These are phyloP conservation scores for Talaromyces ruber DNA, from an alignment of 495 filamentous ascomycete species.

Conservation along the genomic window DNA sequence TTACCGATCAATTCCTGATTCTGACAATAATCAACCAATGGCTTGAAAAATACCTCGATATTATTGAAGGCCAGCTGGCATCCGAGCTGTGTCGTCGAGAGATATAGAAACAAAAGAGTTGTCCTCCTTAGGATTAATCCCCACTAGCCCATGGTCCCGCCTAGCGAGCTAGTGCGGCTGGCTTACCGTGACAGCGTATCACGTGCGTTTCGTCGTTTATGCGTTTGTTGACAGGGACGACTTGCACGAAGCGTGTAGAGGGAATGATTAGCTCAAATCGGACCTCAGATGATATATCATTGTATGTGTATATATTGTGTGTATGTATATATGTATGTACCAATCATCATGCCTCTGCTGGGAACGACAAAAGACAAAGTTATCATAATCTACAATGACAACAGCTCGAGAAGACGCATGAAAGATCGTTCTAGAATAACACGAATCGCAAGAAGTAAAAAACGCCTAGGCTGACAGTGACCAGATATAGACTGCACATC, in stretches of 20 bases:
- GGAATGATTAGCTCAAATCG: not conserved
- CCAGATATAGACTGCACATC: not conserved
- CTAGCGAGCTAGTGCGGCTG: not conserved
- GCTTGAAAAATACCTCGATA: not conserved
- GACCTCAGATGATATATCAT: not conserved
- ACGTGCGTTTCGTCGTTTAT: not conserved
- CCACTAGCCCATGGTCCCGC: not conserved
- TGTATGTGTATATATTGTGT: not conserved
- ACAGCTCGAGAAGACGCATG: not conserved
- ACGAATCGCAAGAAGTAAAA: not conserved
- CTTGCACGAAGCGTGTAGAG: not conserved
- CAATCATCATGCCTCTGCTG: not conserved
- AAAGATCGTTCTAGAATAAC: not conserved
- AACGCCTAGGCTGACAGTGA: not conserved
- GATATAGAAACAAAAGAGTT: not conserved
- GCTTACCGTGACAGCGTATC: not conserved
- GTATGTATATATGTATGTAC: conserved; percentile 7
- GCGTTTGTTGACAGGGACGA: not conserved
- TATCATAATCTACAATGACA: conserved; percentile 7
- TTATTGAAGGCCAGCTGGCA: not conserved
- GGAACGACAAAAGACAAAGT: conserved; percentile 5
- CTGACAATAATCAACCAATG: not conserved
- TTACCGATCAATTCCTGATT: not conserved
- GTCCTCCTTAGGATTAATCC: not conserved
- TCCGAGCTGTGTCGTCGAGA: not conserved